Evolutionary conservation across 2,329 filamentous ascomycete genomes (phyloP).

Genomic region (Zalaria obscura): DNA sequence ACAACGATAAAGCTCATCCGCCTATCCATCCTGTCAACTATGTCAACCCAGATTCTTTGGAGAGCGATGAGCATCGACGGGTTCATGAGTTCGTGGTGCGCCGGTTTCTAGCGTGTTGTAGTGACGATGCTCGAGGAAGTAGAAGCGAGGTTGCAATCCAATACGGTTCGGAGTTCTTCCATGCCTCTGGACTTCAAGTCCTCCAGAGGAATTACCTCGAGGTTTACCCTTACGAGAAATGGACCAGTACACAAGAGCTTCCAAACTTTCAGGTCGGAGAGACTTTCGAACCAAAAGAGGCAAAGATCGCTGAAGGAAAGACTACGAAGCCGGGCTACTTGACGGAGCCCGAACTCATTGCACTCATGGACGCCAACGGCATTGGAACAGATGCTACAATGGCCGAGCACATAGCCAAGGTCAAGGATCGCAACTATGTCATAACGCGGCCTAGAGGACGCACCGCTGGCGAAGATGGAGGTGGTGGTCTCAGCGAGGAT

Average conservation of each 20-base stretch:
- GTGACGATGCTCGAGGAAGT: conserved; percentile 79
- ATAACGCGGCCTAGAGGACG: conserved; percentile 41
- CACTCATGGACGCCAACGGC: conserved; percentile 94
- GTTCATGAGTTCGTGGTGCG: conserved; percentile 89
- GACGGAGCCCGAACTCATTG: conserved; percentile 89
- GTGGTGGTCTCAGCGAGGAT: conserved; percentile 23
- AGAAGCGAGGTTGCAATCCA: conserved; percentile 72
- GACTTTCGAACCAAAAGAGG: conserved; percentile 74
- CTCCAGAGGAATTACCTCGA: conserved; percentile 85
- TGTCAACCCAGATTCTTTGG: conserved; percentile 46
- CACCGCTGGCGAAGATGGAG: conserved; percentile 18
- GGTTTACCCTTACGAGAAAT: conserved; percentile 91
- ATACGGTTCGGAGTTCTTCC: conserved; percentile 74
- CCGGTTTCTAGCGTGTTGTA: conserved; percentile 89
- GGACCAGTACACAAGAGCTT: conserved; percentile 75
- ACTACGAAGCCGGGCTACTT: conserved; percentile 74
- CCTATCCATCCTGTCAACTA: conserved; percentile 95
- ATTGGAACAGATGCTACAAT: conserved; percentile 98
- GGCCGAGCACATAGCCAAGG: conserved; percentile 96
- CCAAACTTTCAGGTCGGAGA: conserved; percentile 71
- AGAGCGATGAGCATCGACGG: conserved; percentile 52
- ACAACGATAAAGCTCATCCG: conserved; percentile 95
- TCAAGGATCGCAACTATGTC: conserved; percentile 81
- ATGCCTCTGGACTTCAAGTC: conserved; percentile 70
- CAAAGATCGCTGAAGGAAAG: conserved; percentile 80